Conservation (phyloP, 148 eudicot species). For the Vaccinium macrocarpon region DNA sequence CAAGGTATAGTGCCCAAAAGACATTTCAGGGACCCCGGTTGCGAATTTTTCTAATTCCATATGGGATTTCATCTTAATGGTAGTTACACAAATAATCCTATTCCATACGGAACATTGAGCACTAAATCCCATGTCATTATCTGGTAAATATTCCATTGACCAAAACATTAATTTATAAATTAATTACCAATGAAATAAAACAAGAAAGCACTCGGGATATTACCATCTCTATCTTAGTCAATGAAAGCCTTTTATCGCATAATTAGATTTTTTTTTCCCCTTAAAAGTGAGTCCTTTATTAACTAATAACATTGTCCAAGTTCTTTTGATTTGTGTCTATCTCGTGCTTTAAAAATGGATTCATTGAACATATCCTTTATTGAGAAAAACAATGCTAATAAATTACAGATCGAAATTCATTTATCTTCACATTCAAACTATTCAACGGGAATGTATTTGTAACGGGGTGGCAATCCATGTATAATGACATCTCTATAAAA, state of each 20-base stretch:
- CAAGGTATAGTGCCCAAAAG: too few species aligned
- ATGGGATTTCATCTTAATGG: background rate
- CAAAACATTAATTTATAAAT: background rate
- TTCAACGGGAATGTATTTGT: too few species aligned
- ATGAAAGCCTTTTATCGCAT: too few species aligned
- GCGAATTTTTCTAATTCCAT: background rate
- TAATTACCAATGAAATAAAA: background rate
- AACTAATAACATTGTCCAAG: background rate
- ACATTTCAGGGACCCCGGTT: too few species aligned
- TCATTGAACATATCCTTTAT: background rate
- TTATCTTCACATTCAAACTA: too few species aligned
- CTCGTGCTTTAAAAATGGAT: background rate
- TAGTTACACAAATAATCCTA: background rate
- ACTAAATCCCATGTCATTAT: background rate
- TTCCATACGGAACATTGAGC: background rate
- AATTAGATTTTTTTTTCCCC: background rate
- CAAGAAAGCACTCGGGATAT: background rate
- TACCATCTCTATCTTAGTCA: background rate
- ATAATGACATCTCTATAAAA: too few species aligned
- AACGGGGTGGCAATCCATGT: too few species aligned
- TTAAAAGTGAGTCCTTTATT: background rate
- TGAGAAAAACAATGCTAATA: background rate
- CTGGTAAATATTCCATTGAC: background rate
- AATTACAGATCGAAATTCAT: too few species aligned
- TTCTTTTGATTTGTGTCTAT: background rate